These are phyloP conservation scores for Periconia macrospinosa DNA, from an alignment of 2,329 filamentous ascomycete genomes.

Conservation along the genomic window DNA sequence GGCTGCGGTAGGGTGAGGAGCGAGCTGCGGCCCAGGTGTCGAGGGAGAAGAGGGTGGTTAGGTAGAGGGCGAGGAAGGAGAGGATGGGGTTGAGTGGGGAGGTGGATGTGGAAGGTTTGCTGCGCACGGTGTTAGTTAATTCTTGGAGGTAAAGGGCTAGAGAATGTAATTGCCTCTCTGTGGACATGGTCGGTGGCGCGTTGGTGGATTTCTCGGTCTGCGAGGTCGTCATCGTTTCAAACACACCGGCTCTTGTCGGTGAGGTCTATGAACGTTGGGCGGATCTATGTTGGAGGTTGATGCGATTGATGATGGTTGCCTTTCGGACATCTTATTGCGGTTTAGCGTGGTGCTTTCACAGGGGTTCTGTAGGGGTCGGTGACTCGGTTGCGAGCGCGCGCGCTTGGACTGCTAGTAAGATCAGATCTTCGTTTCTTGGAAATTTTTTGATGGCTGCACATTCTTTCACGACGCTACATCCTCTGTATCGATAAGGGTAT, in stretches of 20 bases:
- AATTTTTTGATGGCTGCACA: too few species aligned
- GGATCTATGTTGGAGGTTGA: neutral
- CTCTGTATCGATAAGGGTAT: too few species aligned
- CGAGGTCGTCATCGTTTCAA: neutral
- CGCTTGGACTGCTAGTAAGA: too few species aligned
- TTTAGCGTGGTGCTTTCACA: neutral
- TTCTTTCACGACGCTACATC: too few species aligned
- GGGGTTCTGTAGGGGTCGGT: neutral
- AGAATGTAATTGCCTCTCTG: neutral
- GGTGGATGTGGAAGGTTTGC: slow-evolving; percentile 16
- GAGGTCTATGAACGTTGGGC: neutral
- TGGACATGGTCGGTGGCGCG: neutral
- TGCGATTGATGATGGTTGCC: neutral
- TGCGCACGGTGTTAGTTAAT: neutral
- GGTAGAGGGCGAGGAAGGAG: slow-evolving; percentile 42
- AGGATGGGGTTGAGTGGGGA: slow-evolving; percentile 25
- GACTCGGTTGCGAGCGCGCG: too few species aligned
- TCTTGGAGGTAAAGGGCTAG: neutral
- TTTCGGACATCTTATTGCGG: neutral
- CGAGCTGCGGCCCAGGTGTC: slow-evolving; percentile 41
- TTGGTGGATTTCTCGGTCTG: neutral
- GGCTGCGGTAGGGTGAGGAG: slow-evolving; percentile 33
- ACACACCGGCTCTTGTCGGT: neutral
- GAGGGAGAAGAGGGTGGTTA: slow-evolving; percentile 44
- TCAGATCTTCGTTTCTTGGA: too few species aligned